A percentile compares a stretch with the other conserved stretches of the same genome.
Conservation (phyloP, 805 yeast genomes). For the Brettanomyces custersianus region DNA sequence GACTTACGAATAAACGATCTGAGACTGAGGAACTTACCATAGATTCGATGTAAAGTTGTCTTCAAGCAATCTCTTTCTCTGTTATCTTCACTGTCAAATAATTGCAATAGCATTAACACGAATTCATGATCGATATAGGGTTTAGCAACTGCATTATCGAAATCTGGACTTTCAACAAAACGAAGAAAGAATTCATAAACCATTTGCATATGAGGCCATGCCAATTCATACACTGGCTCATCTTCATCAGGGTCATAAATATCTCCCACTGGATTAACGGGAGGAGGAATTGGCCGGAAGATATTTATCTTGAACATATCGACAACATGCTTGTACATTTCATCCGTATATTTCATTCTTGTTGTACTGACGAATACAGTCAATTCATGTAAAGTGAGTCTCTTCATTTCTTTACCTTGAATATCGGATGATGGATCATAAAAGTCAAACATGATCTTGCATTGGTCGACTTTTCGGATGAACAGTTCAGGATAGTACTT, state of each 20-base stretch:
- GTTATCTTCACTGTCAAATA: slow-evolving; percentile 95
- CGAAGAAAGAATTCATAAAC: slow-evolving; percentile 90
- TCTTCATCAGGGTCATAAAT: slow-evolving; percentile 97
- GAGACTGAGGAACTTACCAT: slow-evolving; percentile 86
- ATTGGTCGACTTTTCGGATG: slow-evolving; percentile 84
- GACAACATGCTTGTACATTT: slow-evolving; percentile 81
- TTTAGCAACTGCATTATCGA: slow-evolving; percentile 87
- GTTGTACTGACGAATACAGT: slow-evolving; percentile 79
- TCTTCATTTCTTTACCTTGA: slow-evolving; percentile 86
- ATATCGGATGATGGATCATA: slow-evolving; percentile 87
- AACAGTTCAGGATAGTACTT: slow-evolving; percentile 76
- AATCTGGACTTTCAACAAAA: slow-evolving; percentile 91
- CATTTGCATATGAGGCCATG: slow-evolving; percentile 98
- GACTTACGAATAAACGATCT: slow-evolving; percentile 88
- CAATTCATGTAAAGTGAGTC: slow-evolving; percentile 79
- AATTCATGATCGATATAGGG: slow-evolving; percentile 90
- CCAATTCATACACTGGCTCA: slow-evolving; percentile 91
- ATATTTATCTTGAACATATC: slow-evolving; percentile 83
- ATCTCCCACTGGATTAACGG: slow-evolving; percentile 95
- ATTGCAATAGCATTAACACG: slow-evolving; percentile 68
- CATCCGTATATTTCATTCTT: slow-evolving; percentile 80
- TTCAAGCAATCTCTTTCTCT: slow-evolving; percentile 92
- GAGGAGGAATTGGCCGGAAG: slow-evolving; percentile 96
- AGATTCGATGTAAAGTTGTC: slow-evolving; percentile 90
- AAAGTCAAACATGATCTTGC: slow-evolving; percentile 90